Evolutionary conservation across 768 basidiomycete genomes (phyloP), one percentile per base, ranked within the genome.

Genomic region (Tephrocybe rancida): DNA sequence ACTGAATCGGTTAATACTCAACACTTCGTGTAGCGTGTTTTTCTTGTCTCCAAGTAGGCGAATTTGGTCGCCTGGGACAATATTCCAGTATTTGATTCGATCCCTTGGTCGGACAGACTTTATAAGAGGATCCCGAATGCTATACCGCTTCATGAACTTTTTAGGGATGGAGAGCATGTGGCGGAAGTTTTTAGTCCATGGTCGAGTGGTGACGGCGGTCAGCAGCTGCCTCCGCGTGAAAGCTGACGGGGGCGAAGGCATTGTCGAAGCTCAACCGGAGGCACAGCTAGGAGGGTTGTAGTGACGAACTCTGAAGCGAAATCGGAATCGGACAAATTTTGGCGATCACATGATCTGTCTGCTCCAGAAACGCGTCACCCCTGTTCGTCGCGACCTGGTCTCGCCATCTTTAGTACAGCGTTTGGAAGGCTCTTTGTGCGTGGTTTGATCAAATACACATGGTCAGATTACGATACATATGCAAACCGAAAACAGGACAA

Each of bases 71-170:
- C 92, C 92, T 5, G 92, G 90, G 29, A 91, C 86, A 55, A 94
- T 81, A 64, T 93, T 94, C 92, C 92, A 94, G 64, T 82, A 83
- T 67, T 90, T 88, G 48, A 94, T 88, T 43, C 92, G 78, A 62
- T 91, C 86, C 52, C 78, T 76, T 10, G 82, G 78, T 11, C 79
- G 76, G 41, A 82, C 84, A 35, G 80, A 79, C 65, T 88, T 88
- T 49, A 77, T 57, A 54, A 69, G 66, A 58, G 74, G 68, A 65
- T 81, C 80, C 39, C 70, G 68, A 57, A 73, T 77, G 13, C 73
- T 71, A 56, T 64, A 64, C 46, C 77, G 74, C 62, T 78, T 75
- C 48, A 69, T 46, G 77, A 78, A 83, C 56, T 73, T 70, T 54
- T 80, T 79, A n/a, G 86, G 85, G 42, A 87, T 74, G 50, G 80